Base-by-base conservation (phyloP, 345 rosid species). In the Salix caprea region DNA sequence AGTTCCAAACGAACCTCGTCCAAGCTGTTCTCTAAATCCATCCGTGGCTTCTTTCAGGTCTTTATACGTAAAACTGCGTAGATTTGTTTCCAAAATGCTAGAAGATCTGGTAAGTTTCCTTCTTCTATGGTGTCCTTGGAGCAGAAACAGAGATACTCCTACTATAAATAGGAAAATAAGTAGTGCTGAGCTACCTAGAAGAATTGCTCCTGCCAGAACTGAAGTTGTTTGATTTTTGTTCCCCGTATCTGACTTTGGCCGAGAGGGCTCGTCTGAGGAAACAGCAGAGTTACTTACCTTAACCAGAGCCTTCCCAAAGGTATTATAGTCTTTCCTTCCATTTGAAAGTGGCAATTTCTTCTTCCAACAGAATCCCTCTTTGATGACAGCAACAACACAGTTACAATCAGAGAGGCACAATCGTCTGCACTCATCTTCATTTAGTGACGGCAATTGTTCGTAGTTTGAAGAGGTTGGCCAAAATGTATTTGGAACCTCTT, bases 291-390 rank as follows among this genome's bases (percentile, higher is more conserved):
- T 79, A 23, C 69, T 65, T 48, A 73, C 78, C 50, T 79, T 79
- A 50, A 73, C 24, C 2, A 83, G 69, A 64, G 4, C 78, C 52
- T 37, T 79, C 0, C 76, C 72, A 13, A 37, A 0, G 15, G 4
- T 24, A 14, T 0, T n/a, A 2, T 2, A 16, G 28, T 71, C 76
- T 10, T 40, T 1, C 28, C 61, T 37, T 19, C 82, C 86, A 60
- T 74, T 77, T 0, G 79, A 71, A 6, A 83, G 75, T 0, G 83
- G 83, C 24, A 80, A 36, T 56, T 40, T 83, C 72, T 80, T 80
- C 71, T 77, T 80, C 70, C 72, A 75, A 32, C 82, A 83, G 13
- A 2, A 21, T 1, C 19, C 69, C 11, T 1, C 23, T 4, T 46
- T 5, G 24, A 48, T 39, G 0, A 83, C 58, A 37, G 81, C 79